Evolutionary conservation across 116 monocot species (phyloP), one percentile per base, ranked within the genome.

Genomic region (Phalaenopsis hybrid): DNA sequence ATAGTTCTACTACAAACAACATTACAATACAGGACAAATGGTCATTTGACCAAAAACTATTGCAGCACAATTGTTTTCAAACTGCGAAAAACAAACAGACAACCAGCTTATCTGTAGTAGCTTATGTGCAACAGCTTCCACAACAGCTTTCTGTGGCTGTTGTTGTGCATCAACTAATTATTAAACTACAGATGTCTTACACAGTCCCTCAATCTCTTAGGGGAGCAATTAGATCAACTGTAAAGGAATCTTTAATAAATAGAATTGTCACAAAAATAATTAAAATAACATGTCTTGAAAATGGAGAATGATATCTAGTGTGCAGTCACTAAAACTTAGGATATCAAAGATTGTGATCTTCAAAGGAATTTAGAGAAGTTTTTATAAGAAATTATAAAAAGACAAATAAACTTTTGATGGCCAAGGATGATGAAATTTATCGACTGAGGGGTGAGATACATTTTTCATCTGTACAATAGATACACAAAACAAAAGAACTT

Each of bases 371-470:
- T 91, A 77, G 88, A 87, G 93, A 93, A 79, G 75, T 95, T 74
- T 94, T 93, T 50, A 87, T 93, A 7, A 92, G 86, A 77, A 95
- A 93, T 76, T 68, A 89, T 78, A 89, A 95, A 44, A 93, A 87
- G 67, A 84, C 93, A 5, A 92, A 88, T 43, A 88, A 88, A 52
- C 89, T 84, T 84, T 43, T 97, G 83, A 84, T 79, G 78, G 86
- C 78, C 37, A 97, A 92, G 77, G 93, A 93, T 79, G 92, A 88
- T 58, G 99, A 93, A 80, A 92, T 95, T 89, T 85, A 78, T 5
- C 84, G 87, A 57, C 73, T 99, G 79, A 93, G 88, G 86, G 93
- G 95, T 80, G 99, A 99, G 70, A 92, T 99, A 41, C 88, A 89
- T 76, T 85, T 89, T 74, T 79, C 95, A 67, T 93, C 99, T 34